Base-by-base conservation (phyloP, 1,284 basidiomycete genomes). In the Moesziomyces parantarcticus region DNA sequence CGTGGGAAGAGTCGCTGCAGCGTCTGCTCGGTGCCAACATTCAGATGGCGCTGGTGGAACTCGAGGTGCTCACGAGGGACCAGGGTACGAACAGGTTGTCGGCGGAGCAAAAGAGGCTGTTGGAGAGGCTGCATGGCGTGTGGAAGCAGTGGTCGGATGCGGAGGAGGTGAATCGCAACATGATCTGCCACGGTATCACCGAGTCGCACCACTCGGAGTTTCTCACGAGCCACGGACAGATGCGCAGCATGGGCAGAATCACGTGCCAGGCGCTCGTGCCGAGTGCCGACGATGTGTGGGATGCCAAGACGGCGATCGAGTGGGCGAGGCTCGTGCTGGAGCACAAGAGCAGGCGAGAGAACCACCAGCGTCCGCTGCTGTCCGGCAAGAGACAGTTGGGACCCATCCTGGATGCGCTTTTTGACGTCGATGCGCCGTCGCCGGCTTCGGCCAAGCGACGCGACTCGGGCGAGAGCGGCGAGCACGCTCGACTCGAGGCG, bases 111-210 rank as follows among this genome's bases (percentile, higher is more conserved):
- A 67, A 58, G 50, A 44, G 36, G 1, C 22, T 67, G 42, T 46
- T 68, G n/a, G 64, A 67, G 13, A 52, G 52, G 21, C 43, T 73
- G 23, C 55, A 73, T 11, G 64, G 57, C 22, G 56, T 61, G 1
- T 73, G 69, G 69, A 67, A 64, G 58, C 64, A 67, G 57, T 73
- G 69, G 69, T 63, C 57, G 6, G 69, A 73, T 23, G 69, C 69
- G 2, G 69, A 73, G 57, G 69, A 73, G 58, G 54, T 63, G 18
- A 73, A 67, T 26, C 69, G 69, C 43, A 56, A 56, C 50, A 63
- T 63, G 56, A 63, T 73, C 53, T 60, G 59, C 43, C 64, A 67
- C 49, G 52, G 56, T 29, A 52, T 73, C 47, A 62, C 60, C 47
- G 69, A 73, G 36, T 73, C 69, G 64, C 69, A 73, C 23, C 69